Evolutionary conservation across 768 basidiomycete species (phyloP), one percentile per base, ranked within the genome.

Genomic region (Serendipita indica): DNA sequence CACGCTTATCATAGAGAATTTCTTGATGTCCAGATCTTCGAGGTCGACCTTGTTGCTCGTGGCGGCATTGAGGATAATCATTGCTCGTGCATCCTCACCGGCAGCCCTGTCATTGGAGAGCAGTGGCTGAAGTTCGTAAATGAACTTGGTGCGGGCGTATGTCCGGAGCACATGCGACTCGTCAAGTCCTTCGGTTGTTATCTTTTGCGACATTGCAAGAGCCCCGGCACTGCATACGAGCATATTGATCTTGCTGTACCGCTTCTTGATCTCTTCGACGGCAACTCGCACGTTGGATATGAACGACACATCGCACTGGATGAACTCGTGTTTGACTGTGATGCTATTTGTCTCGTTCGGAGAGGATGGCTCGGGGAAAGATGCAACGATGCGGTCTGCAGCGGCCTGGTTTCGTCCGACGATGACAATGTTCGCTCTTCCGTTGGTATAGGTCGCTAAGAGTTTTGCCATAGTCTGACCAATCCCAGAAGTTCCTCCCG

Each of bases 11-110:
- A 27, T 22, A 54, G n/a, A n/a, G 25, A n/a, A 54, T 33, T 76
- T 76, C 68, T 76, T 76, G 63, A 80, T 64, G 0, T 72, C 77
- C 20, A 81, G 69, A 61, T 80, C 77, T n/a, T 79, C 68, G 33
- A 75, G 45, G 60, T 77, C 70, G 12, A 79, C 70, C 6, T 63
- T 57, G 0, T 65, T 67, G 3, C 73, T 74, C 0, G 69, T 64
- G 3, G 66, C 72, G 0, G 72, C 68, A 2, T 64, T 68, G 25
- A 79, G 62, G 0, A 81, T 70, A 2, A 73, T 74, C 65, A 80
- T 65, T 16, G 75, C 77, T 57, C 74, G 74, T 20, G 74, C 77
- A 56, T 78, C 74, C 60, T 80, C 75, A 3, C 74, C 76, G 0
- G 66, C 71, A 2, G 73, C 73, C 43, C 69, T 70, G 6, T 78